These are phyloP conservation scores for Chrysosporium queenslandicum DNA, from an alignment of 2,329 filamentous ascomycete species.

Conservation along the genomic window DNA sequence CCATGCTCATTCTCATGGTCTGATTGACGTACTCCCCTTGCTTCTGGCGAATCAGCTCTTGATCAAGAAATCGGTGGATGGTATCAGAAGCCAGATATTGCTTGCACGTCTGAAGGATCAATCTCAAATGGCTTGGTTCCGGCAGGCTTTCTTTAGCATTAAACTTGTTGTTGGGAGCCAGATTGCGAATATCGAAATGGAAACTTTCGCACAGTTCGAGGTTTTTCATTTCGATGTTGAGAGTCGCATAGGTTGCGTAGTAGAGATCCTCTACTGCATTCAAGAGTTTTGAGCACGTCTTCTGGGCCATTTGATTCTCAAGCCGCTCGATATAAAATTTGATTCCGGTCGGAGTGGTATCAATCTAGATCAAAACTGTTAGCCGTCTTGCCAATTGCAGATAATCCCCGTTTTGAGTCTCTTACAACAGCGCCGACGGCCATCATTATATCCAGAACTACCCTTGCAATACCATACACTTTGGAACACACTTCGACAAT, in stretches of 20 bases:
- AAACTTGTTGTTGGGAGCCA: constrained; percentile 16
- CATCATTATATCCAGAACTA: constrained; percentile 25
- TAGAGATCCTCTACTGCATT: constrained; percentile 30
- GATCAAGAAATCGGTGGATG: constrained; percentile 24
- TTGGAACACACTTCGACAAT: constrained; percentile 26
- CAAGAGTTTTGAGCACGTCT: constrained; percentile 25
- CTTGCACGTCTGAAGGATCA: constrained; percentile 29
- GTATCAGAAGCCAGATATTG: constrained; percentile 23
- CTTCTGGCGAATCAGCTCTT: constrained; percentile 22
- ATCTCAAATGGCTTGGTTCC: constrained; percentile 27
- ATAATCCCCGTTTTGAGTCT: background rate
- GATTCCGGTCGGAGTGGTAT: constrained; percentile 24
- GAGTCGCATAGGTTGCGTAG: constrained; percentile 29
- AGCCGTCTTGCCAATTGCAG: constrained; percentile 1
- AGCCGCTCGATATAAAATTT: constrained; percentile 25
- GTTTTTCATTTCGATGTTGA: constrained; percentile 31
- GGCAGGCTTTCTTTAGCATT: constrained; percentile 21
- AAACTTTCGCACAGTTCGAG: constrained; percentile 30
- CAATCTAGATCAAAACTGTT: constrained; percentile 23
- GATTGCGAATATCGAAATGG: constrained; percentile 20
- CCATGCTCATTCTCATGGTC: constrained; percentile 17
- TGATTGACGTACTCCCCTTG: constrained; percentile 25
- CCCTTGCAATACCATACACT: constrained; percentile 31
- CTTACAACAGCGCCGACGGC: constrained; percentile 30
- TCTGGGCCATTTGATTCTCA: constrained; percentile 24